Percentiles rank a stretch among this genome's conserved stretches.
phyloP scores from a whole-genome alignment of 2,329 filamentous ascomycete genomes.

The Tolypocladium ovalisporum region DNA sequence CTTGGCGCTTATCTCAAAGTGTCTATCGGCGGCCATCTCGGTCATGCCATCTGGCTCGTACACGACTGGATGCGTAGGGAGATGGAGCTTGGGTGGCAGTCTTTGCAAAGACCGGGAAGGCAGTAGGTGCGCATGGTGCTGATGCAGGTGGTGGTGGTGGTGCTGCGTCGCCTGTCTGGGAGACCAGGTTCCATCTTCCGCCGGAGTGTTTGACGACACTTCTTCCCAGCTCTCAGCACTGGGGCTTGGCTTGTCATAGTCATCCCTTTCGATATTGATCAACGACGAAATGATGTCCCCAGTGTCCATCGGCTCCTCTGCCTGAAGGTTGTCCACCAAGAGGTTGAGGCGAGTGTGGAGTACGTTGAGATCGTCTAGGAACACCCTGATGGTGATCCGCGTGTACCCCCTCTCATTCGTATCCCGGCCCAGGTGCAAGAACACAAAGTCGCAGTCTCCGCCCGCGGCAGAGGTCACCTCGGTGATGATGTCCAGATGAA shows the following conservation, averaged over 20 bases:
- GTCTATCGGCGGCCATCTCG: constrained; percentile 61
- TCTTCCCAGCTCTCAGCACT: constrained; percentile 91
- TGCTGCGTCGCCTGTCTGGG: constrained; percentile 24
- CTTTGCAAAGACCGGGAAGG: constrained; percentile 22
- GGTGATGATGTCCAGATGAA: constrained; percentile 64
- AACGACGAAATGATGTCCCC: constrained; percentile 62
- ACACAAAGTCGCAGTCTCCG: constrained; percentile 86
- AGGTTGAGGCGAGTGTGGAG: constrained; percentile 78
- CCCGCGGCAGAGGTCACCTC: constrained; percentile 88
- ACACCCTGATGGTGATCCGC: constrained; percentile 81
- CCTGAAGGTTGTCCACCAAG: constrained; percentile 68
- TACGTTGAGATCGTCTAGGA: constrained; percentile 75
- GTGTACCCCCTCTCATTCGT: constrained; percentile 53
- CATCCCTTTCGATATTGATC: constrained; percentile 60
- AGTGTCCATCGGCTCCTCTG: constrained; percentile 56
- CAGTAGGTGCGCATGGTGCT: constrained; percentile 15
- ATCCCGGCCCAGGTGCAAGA: constrained; percentile 62
- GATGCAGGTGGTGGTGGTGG: constrained; percentile 18
- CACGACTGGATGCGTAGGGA: constrained; percentile 69
- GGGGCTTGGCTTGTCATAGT: constrained; percentile 48
- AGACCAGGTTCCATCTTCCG: constrained; percentile 39
- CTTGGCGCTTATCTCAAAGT: constrained; percentile 87
- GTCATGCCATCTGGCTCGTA: constrained; percentile 80
- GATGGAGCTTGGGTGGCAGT: constrained; percentile 59
- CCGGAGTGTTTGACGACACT: constrained; percentile 48